Evolutionary conservation across 345 rosid species (phyloP).

Genomic region (Combretum micranthum): DNA sequence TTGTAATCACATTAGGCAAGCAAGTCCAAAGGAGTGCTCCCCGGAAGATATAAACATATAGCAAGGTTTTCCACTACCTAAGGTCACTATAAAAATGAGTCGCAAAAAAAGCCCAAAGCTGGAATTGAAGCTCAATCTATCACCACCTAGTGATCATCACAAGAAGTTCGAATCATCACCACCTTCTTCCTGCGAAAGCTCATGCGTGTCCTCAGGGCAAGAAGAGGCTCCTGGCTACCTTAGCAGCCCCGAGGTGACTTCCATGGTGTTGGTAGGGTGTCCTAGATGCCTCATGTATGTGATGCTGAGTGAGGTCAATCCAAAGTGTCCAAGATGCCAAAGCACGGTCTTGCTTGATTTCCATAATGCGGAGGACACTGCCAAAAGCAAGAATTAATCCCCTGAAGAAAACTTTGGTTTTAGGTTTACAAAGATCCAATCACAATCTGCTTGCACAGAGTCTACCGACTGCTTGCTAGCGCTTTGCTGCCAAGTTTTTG

Average conservation of each 20-base stretch:
- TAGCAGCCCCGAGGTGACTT: slow-evolving; percentile 11
- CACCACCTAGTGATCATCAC: slow-evolving; percentile 20
- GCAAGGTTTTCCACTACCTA: not conserved
- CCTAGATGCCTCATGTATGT: slow-evolving; percentile 57
- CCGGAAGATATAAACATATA: too few relatives aligned
- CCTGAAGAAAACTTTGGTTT: too few relatives aligned
- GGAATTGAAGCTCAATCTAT: slow-evolving; percentile 44
- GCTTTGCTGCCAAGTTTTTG: too few relatives aligned
- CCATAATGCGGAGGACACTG: slow-evolving; percentile 14
- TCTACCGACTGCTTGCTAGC: too few relatives aligned
- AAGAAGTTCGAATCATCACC: slow-evolving; percentile 5
- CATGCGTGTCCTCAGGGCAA: slow-evolving; percentile 39
- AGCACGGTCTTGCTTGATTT: slow-evolving; percentile 48
- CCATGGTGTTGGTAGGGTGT: slow-evolving; percentile 51
- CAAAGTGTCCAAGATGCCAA: slow-evolving; percentile 53
- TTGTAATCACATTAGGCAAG: too few relatives aligned
- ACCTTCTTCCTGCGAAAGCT: slow-evolving; percentile 20
- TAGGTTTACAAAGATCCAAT: too few relatives aligned
- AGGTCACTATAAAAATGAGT: slow-evolving; percentile 15
- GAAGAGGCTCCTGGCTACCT: slow-evolving; percentile 12
- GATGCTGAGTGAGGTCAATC: slow-evolving; percentile 45
- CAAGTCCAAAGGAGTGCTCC: too few relatives aligned
- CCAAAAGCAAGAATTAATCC: slow-evolving; percentile 11
- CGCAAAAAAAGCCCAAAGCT: slow-evolving; percentile 16
- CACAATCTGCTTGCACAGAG: too few relatives aligned